Conservation (phyloP, 352 stramenopile genomes). For the Blastocystis sp. region DNA sequence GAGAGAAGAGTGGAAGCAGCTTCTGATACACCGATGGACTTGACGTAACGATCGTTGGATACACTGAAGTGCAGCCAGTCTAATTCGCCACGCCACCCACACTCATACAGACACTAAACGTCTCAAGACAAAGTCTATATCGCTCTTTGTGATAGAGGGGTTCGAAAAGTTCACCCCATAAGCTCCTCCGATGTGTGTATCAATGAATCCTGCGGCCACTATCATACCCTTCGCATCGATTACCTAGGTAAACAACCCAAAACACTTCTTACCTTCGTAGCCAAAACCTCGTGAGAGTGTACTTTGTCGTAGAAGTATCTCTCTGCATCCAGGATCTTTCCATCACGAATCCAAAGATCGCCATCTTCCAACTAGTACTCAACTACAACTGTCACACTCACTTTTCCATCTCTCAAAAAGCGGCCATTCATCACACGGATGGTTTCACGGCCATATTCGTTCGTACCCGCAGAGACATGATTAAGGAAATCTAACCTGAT, state of each 20-base stretch:
- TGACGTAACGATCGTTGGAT: conserved; percentile 77
- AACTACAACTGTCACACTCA: not conserved
- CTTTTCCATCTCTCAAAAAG: not conserved
- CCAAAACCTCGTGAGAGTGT: not conserved
- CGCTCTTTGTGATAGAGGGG: conserved; percentile 65
- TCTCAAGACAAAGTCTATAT: conserved; percentile 68
- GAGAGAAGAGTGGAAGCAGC: conserved; percentile 68
- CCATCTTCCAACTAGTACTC: not conserved
- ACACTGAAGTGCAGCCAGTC: conserved; percentile 76
- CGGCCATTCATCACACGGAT: not conserved
- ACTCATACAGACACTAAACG: conserved; percentile 65
- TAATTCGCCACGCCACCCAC: not conserved
- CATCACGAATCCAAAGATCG: not conserved
- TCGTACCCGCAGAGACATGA: conserved; percentile 5
- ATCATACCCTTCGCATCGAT: conserved; percentile 63
- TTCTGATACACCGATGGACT: conserved; percentile 68
- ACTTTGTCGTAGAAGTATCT: not conserved
- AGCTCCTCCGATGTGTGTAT: conserved; percentile 79
- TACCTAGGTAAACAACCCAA: not conserved
- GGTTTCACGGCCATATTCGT: not conserved
- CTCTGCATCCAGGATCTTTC: not conserved
- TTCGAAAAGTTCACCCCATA: conserved; percentile 78
- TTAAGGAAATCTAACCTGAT: conserved; percentile 30
- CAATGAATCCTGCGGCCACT: conserved; percentile 76
- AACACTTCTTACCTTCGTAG: not conserved